phyloP scores from a whole-genome alignment of 2,329 filamentous ascomycete species.

The Scedosporium minutisporum region DNA sequence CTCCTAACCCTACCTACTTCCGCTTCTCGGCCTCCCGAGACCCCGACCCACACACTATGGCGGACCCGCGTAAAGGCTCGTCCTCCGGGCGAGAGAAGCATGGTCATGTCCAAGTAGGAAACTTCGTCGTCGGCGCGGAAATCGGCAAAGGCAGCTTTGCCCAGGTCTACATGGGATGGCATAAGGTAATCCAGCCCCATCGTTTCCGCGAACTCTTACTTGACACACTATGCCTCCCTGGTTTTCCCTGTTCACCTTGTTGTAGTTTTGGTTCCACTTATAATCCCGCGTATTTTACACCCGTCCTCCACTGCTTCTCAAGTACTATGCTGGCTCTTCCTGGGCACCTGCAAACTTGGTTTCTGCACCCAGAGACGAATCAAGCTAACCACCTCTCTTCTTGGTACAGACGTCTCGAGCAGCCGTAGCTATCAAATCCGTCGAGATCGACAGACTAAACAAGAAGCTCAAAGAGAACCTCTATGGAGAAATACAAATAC shows the following conservation, averaged over 20 bases:
- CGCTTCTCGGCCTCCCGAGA: neutral
- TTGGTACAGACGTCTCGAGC: slow-evolving; percentile 59
- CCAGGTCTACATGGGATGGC: slow-evolving; percentile 79
- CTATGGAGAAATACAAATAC: slow-evolving; percentile 88
- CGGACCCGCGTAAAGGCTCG: slow-evolving; percentile 8
- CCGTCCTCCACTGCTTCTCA: too few relatives aligned
- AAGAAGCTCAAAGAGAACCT: slow-evolving; percentile 96
- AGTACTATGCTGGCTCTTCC: too few relatives aligned
- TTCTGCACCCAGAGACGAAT: too few relatives aligned
- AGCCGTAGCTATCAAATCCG: slow-evolving; percentile 91
- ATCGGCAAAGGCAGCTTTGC: slow-evolving; percentile 98
- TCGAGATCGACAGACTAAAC: slow-evolving; percentile 82
- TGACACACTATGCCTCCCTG: too few relatives aligned
- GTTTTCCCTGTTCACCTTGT: too few relatives aligned
- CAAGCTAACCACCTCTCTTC: slow-evolving; percentile 1
- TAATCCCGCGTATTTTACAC: too few relatives aligned
- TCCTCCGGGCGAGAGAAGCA: slow-evolving; percentile 5
- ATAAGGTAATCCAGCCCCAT: slow-evolving; percentile 49
- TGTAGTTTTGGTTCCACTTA: too few relatives aligned
- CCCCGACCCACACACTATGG: slow-evolving; percentile 5
- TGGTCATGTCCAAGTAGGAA: slow-evolving; percentile 41
- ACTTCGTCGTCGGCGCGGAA: slow-evolving; percentile 75
- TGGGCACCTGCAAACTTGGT: neutral
- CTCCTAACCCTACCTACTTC: neutral
- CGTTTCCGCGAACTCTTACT: neutral